Evolutionary conservation across 306 rosid genomes (phyloP).

Genomic region (Oxytropis ochrocephala): DNA sequence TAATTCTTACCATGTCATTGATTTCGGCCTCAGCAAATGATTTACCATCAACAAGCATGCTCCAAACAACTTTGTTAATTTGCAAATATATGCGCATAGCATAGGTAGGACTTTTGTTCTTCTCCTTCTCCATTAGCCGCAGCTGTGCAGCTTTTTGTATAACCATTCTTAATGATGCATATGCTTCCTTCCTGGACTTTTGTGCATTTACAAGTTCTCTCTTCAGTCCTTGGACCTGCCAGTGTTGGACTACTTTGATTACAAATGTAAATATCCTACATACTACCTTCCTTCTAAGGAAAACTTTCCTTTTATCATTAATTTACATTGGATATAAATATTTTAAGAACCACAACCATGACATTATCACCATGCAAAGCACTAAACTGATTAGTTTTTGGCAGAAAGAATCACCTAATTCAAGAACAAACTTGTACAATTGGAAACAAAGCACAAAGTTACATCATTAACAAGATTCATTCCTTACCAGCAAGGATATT

Average conservation of each 20-base stretch:
- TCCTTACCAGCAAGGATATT: slow-evolving; percentile 70
- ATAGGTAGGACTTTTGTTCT: slow-evolving; percentile 82
- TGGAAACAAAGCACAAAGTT: neutral
- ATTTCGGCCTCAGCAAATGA: slow-evolving; percentile 89
- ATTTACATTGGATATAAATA: neutral
- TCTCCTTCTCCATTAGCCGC: slow-evolving; percentile 84
- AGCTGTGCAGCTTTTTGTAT: slow-evolving; percentile 70
- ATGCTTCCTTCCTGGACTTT: slow-evolving; percentile 69
- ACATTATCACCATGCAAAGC: neutral
- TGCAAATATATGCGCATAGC: slow-evolving; percentile 83
- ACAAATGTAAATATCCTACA: neutral
- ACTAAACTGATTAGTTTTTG: neutral
- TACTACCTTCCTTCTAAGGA: neutral
- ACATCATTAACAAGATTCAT: slow-evolving; percentile 16
- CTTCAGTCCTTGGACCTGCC: slow-evolving; percentile 87
- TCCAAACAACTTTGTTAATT: slow-evolving; percentile 92
- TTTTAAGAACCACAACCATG: neutral
- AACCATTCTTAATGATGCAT: slow-evolving; percentile 62
- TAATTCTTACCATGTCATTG: slow-evolving; percentile 83
- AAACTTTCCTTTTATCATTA: neutral
- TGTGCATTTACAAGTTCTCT: slow-evolving; percentile 63
- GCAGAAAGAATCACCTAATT: slow-evolving; percentile 4
- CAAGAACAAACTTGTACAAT: slow-evolving; percentile 17
- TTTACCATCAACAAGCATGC: slow-evolving; percentile 96
- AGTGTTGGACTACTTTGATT: slow-evolving; percentile 16